phyloP scores from a whole-genome alignment of 768 basidiomycete genomes.

The Termitomyces sp. region DNA sequence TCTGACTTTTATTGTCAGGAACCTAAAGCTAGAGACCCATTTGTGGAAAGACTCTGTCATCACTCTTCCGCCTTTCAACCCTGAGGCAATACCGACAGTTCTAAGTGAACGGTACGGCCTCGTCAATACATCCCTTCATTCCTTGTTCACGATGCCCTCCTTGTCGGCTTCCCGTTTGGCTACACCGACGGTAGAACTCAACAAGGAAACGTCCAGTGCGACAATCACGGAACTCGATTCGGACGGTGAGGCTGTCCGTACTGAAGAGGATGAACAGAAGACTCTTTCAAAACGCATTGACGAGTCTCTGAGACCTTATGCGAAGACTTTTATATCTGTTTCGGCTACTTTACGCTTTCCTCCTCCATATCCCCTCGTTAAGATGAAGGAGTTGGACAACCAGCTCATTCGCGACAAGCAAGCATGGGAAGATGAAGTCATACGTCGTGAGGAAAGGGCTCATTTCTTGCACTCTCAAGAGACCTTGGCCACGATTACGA shows the following conservation, averaged over 20 bases:
- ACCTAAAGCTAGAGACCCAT: conserved; percentile 90
- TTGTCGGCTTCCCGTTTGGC: conserved; percentile 26
- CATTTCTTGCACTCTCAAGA: conserved; percentile 41
- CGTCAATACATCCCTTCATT: conserved; percentile 17
- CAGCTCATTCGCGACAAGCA: conserved; percentile 64
- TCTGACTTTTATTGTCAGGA: conserved; percentile 88
- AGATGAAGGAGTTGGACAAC: conserved; percentile 87
- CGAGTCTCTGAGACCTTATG: conserved; percentile 79
- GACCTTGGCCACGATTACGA: conserved; percentile 26
- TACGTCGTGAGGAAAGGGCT: conserved; percentile 68
- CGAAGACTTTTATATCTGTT: conserved; percentile 85
- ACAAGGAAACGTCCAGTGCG: conserved; percentile 11
- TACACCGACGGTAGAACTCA: conserved; percentile 20
- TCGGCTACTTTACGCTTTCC: conserved; percentile 91
- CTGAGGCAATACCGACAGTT: conserved; percentile 58
- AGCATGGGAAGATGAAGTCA: conserved; percentile 86
- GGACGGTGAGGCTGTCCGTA: conserved; percentile 48
- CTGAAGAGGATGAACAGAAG: conserved; percentile 69
- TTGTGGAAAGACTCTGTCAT: conserved; percentile 91
- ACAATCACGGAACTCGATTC: conserved; percentile 27
- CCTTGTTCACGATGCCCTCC: conserved; percentile 23
- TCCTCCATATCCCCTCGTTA: conserved; percentile 82
- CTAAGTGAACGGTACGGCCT: conserved; percentile 20
- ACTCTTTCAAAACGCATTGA: conserved; percentile 76
- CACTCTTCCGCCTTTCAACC: conserved; percentile 61